A percentile compares a stretch with the other conserved stretches of the same genome.
Conservation (phyloP, 495 filamentous ascomycete species). For the Podospora sp. region DNA sequence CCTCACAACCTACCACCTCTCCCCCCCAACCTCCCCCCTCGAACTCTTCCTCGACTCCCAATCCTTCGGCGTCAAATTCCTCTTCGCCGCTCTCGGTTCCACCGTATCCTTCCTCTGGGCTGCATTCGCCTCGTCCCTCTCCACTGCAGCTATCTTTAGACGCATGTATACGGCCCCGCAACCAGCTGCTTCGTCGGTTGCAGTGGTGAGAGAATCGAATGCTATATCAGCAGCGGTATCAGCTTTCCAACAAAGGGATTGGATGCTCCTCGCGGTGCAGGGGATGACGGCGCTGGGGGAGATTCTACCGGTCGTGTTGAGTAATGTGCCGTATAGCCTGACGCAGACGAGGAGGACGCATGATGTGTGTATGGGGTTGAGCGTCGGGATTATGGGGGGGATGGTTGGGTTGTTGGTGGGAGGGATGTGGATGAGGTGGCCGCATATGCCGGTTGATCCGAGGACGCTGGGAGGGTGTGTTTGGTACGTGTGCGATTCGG, state of each 20-base stretch:
- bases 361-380: not conserved
- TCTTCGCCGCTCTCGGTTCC: not conserved
- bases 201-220: not conserved
- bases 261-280: not conserved
- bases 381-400: not conserved
- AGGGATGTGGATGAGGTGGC: not conserved
- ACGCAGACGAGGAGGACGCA: not conserved
- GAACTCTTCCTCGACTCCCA: not conserved
- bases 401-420: not conserved
- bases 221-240: not conserved
- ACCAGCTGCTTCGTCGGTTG: not conserved
- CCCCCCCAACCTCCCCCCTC: not conserved
- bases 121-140: not conserved
- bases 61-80: not conserved
- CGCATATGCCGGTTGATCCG: not conserved
- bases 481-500: not conserved
- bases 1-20: conserved; percentile 31
- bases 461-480: not conserved
- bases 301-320: not conserved
- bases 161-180: not conserved
- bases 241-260: not conserved
- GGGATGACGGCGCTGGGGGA: not conserved
- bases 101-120: not conserved
- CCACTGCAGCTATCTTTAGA: not conserved
- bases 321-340: not conserved